Base-by-base conservation (phyloP, 371 early-diverging fungal species). In the Choanephora cucurbitarum region DNA sequence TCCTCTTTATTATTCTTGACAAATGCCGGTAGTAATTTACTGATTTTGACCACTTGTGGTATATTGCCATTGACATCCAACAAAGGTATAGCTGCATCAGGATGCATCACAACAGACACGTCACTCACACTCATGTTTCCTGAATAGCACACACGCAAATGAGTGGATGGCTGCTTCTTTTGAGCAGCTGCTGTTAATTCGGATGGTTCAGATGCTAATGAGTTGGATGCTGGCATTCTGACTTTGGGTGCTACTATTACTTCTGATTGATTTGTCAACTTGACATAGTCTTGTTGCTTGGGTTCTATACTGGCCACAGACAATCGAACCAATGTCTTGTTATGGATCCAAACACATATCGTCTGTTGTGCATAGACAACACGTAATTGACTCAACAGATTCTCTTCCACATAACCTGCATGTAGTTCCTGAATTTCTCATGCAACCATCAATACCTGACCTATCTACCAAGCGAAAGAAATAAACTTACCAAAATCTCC, bases 161-260 rank as follows among this genome's bases (percentile, higher is more conserved):
- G 34, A 8, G 54, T n/a, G 3, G 54, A 53, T 19, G 54, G 55
- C 17, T 54, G 44, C 13, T 44, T 44, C 17, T 64, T 64, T 3
- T 42, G 50, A 39, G 47, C 11, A 14, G 24, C 18, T 34, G 50
- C 8, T 31, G 22, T 46, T 3, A 49, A 39, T 18, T 48, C 44
- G 37, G 44, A 40, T 22, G 31, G 33, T 11, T 58, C 59, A 8
- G 24, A 46, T 34, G 18, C 19, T 8, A 14, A 17, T 42, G 19
- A 11, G 21, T 33, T 49, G n/a, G 57, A 13, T 41, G 65, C 69
- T 32, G 81, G 75, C 23, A 28, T 3, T 28, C 28, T 28, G 5
- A 81, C 77, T 72, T 89, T 89, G n/a, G 93, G 91, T 4, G 90
- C 88, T 11, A 92, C 87, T 64, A 91, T 86, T 42, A 92, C 85